phyloP scores from a whole-genome alignment of 495 filamentous ascomycete species.

The Geoglossum glabrum region DNA sequence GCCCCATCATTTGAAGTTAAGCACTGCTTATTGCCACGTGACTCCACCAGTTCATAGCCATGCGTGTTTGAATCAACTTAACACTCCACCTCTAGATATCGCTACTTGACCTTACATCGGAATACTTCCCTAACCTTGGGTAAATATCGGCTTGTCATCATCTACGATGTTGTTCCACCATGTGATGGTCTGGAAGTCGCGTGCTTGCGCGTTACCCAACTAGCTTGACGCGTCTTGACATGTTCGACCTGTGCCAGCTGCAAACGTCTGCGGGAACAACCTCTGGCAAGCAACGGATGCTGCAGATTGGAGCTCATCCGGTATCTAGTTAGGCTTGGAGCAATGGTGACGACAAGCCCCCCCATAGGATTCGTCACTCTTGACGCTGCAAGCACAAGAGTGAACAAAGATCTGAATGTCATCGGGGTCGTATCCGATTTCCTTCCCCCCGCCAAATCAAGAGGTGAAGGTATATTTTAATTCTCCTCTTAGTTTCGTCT shows the following conservation, averaged over 20 bases:
- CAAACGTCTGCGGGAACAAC: too few relatives aligned
- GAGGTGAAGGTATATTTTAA: constrained; percentile 7
- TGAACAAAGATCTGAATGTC: constrained; percentile 18
- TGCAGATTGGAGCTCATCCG: background rate
- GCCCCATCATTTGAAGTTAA: background rate
- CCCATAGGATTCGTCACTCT: constrained; percentile 20
- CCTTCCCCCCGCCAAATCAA: constrained; percentile 14
- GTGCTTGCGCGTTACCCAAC: too few relatives aligned
- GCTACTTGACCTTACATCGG: background rate
- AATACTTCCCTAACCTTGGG: background rate
- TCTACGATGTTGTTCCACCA: background rate
- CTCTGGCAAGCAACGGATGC: background rate
- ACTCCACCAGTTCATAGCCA: background rate
- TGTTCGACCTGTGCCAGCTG: too few relatives aligned
- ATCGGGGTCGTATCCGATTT: constrained; percentile 30
- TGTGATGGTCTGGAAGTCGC: background rate
- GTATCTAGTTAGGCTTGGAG: background rate
- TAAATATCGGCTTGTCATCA: background rate
- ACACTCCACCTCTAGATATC: background rate
- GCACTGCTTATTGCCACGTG: background rate
- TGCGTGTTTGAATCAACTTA: background rate
- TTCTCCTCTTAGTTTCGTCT: background rate
- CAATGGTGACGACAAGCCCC: background rate
- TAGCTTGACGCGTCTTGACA: too few relatives aligned
- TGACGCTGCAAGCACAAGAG: constrained; percentile 14